phyloP scores from a whole-genome alignment of 2,329 filamentous ascomycete genomes.

The Thielaviopsis punctulata region DNA sequence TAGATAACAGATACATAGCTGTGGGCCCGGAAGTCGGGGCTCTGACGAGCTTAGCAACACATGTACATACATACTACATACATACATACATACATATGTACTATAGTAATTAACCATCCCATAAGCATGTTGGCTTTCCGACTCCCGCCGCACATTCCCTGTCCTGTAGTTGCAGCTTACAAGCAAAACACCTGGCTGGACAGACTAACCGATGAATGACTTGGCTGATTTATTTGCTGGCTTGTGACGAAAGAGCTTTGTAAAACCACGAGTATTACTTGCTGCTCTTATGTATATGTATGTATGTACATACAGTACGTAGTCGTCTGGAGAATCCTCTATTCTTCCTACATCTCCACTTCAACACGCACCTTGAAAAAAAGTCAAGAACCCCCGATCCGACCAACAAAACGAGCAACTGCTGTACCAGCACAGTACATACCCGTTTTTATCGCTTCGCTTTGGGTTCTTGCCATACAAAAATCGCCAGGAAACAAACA shows the following conservation, averaged over 20 bases:
- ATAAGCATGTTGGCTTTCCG: background rate
- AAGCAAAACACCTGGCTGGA: background rate
- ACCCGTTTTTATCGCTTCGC: background rate
- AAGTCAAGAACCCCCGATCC: background rate
- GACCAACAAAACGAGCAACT: background rate
- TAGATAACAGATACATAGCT: background rate
- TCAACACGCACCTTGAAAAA: background rate
- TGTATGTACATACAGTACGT: background rate
- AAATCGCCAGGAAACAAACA: background rate
- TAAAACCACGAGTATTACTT: no score
- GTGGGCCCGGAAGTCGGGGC: background rate
- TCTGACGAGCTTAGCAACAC: background rate
- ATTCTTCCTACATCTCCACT: background rate
- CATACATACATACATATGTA: no score
- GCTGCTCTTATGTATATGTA: no score
- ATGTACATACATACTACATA: background rate
- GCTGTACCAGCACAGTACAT: no score
- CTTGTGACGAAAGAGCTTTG: background rate
- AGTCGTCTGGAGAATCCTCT: background rate
- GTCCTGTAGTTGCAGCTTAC: background rate
- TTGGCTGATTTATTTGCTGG: background rate
- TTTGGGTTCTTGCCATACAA: background rate
- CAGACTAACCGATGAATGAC: background rate
- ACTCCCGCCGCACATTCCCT: no score
- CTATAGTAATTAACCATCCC: background rate